Conservation (phyloP, 176 grass and related monocot genomes). For the Bolboschoenus planiculmis region DNA sequence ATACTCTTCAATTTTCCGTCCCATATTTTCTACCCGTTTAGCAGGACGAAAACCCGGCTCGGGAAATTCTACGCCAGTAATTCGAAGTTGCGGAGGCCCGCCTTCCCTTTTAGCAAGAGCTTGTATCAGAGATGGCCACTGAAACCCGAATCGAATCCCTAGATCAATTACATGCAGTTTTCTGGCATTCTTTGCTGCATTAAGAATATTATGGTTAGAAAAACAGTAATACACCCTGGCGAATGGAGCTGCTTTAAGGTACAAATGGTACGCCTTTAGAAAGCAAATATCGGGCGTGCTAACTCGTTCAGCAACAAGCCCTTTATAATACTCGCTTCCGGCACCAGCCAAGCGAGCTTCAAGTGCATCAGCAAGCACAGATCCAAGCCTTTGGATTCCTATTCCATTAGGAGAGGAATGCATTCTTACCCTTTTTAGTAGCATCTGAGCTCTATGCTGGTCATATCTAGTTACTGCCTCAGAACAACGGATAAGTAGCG, state of each 20-base stretch:
- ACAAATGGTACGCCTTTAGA: conserved; percentile 34
- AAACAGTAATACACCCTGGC: conserved; percentile 40
- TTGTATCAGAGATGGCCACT: conserved; percentile 63
- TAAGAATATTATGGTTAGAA: conserved; percentile 48
- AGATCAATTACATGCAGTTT: conserved; percentile 68
- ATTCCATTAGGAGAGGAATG: conserved; percentile 36
- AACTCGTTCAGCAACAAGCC: background rate
- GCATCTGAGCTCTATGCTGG: conserved; percentile 29
- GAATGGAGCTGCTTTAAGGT: conserved; percentile 32
- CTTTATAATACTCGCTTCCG: conserved; percentile 36
- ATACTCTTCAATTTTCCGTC: conserved; percentile 40
- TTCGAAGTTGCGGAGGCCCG: conserved; percentile 37
- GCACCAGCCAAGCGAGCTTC: conserved; percentile 46
- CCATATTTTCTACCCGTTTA: conserved; percentile 14
- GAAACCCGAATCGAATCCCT: conserved; percentile 49
- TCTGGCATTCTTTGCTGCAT: conserved; percentile 28
- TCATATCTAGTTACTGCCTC: conserved; percentile 43
- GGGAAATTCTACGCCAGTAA: conserved; percentile 49
- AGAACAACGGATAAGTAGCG: conserved; percentile 57
- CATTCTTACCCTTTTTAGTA: conserved; percentile 38
- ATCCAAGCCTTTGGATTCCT: conserved; percentile 54
- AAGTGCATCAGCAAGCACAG: conserved; percentile 46
- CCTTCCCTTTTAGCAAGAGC: conserved; percentile 28
- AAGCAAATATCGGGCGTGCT: background rate
- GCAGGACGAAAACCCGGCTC: conserved; percentile 47